Evolutionary conservation across 2,329 filamentous ascomycete species (phyloP).

Genomic region (Phialemonium atrogriseum): DNA sequence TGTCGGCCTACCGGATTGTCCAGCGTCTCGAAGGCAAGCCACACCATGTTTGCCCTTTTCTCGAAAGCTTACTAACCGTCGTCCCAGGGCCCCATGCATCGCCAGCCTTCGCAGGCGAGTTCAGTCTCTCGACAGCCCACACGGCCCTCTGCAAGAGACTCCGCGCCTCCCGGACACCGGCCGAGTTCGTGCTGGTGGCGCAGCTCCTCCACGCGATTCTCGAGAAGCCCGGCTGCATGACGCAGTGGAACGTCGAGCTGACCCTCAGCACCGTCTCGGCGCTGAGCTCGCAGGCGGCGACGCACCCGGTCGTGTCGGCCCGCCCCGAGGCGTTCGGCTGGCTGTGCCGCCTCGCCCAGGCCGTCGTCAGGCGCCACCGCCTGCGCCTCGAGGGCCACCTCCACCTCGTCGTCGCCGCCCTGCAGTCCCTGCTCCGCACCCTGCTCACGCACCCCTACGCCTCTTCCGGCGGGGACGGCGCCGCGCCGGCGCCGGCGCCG

Average conservation of each 20-base stretch:
- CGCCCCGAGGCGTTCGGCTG: conserved; percentile 32
- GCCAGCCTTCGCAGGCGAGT: conserved; percentile 10
- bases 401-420: conserved; percentile 44
- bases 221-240: conserved; percentile 40
- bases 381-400: conserved; percentile 54
- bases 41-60: not conserved
- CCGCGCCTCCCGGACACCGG: conserved; percentile 15
- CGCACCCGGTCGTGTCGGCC: conserved; percentile 15
- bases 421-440: conserved; percentile 47
- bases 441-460: conserved; percentile 35
- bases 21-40: conserved; percentile 28
- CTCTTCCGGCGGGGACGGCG: conserved; percentile 8
- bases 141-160: conserved; percentile 29
- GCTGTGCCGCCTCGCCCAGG: conserved; percentile 46
- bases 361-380: conserved; percentile 51
- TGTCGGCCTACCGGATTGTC: conserved; percentile 35
- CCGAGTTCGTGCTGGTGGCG: conserved; percentile 29
- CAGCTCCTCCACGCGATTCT: conserved; percentile 36
- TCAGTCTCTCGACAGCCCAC: conserved; percentile 32
- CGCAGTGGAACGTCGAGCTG: conserved; percentile 49
- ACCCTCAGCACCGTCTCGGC: conserved; percentile 37
- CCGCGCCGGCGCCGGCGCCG: conserved; percentile 17
- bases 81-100: conserved; percentile 6
- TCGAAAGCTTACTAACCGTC: conserved; percentile 1
- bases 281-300: conserved; percentile 20